Evolutionary conservation across 1,284 basidiomycete genomes (phyloP), one percentile per base, ranked within the genome.

Genomic region (Cutaneotrichosporon dermatis): DNA sequence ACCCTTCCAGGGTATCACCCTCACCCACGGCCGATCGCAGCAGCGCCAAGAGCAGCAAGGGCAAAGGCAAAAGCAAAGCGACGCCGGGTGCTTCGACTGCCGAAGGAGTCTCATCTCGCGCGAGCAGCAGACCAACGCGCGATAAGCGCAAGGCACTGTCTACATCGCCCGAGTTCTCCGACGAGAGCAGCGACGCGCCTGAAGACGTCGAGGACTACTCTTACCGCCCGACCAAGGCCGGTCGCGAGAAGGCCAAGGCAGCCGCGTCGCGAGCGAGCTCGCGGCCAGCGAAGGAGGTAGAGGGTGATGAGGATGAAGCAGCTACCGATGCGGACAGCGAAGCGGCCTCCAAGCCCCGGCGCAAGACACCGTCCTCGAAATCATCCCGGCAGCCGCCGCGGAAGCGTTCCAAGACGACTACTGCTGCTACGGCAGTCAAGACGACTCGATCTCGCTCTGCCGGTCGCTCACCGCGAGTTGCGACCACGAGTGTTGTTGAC

Each of bases 171-270:
- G 54, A 54, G 3, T 49, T 57, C 15, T 61, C 59, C 0, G 57
- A 55, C 3, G 52, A 59, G 16, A 59, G 60, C 41, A 66, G 65
- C 15, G 59, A 64, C 1, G 64, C 64, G 3, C 65, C 68, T 0
- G 64, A 66, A 36, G 69, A 70, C 50, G 35, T 41, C 10, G 66
- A 66, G 12, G 69, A 70, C 44, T 59, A 58, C 37, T 57, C 66
- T 0, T 69, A 64, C 40, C 63, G 59, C 11, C 66, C 65, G 12
- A 36, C 43, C 8, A 36, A 55, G 40, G 51, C 44, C 16, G 36
- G 15, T 10, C 48, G 55, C 15, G 45, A 16, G 11, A 60, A 54
- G 55, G 57, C 57, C 8, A 51, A 51, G 51, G 42, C 25, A 25
- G 25, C 9, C 39, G 39, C 39, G 39, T 9, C 39, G 8, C 8